Conservation (phyloP, 805 yeast genomes). For the Tetrapisispora iriomotensis region DNA sequence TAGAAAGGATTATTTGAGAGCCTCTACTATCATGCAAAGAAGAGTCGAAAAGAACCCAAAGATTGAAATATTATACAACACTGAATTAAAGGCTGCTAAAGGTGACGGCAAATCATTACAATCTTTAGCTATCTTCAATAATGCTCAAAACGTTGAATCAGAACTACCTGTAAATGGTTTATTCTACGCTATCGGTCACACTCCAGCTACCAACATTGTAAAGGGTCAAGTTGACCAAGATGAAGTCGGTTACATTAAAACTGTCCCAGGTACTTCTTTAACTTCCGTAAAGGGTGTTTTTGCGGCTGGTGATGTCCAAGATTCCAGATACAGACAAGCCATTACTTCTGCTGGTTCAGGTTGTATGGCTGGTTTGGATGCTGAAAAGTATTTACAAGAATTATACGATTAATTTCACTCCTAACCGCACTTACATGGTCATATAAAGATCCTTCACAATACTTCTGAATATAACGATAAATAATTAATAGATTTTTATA, state of each 20-base stretch:
- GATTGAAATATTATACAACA: slow-evolving; percentile 82
- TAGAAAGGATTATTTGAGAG: slow-evolving; percentile 89
- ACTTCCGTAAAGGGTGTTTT: slow-evolving; percentile 87
- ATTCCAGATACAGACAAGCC: slow-evolving; percentile 94
- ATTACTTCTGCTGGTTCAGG: slow-evolving; percentile 99
- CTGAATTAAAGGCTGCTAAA: slow-evolving; percentile 76
- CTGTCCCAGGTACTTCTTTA: slow-evolving; percentile 79
- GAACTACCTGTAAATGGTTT: slow-evolving; percentile 81
- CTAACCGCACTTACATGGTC: background rate
- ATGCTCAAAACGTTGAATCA: slow-evolving; percentile 53
- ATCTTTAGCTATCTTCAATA: slow-evolving; percentile 56
- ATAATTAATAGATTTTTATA: background rate
- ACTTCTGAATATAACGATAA: background rate
- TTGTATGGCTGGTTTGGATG: slow-evolving; percentile 98
- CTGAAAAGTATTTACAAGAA: slow-evolving; percentile 74
- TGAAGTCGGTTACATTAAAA: slow-evolving; percentile 78
- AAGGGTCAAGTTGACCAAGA: slow-evolving; percentile 72
- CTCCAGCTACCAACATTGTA: slow-evolving; percentile 84
- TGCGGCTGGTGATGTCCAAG: slow-evolving; percentile 99
- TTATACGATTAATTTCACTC: slow-evolving; percentile 17
- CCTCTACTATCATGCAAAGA: slow-evolving; percentile 94
- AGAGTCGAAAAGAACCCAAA: slow-evolving; percentile 77
- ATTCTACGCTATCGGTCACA: slow-evolving; percentile 97
- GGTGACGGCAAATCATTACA: slow-evolving; percentile 85
- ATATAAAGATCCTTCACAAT: no score